Percentiles rank a stretch among this genome's conserved stretches.
These are phyloP conservation scores for Coniferiporia sulphurascens DNA, from an alignment of 1,284 basidiomycete species.

Conservation along the genomic window DNA sequence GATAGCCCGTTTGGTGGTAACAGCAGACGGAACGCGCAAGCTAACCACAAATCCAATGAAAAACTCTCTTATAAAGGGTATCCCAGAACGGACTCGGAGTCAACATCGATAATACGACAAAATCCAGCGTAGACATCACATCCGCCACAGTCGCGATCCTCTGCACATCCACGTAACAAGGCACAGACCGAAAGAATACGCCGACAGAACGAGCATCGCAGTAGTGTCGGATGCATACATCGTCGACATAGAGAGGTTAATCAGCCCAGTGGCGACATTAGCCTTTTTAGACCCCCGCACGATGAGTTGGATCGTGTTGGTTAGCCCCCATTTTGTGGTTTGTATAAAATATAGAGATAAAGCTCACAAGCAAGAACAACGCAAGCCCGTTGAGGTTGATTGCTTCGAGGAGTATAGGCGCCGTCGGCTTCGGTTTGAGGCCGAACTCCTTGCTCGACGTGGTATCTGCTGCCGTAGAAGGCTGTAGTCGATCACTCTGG, in stretches of 20 bases:
- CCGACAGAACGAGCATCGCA: constrained; percentile 61
- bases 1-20: too few relatives aligned
- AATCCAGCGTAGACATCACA: not conserved
- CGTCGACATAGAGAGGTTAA: constrained; percentile 79
- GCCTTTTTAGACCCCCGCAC: constrained; percentile 44
- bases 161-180: constrained; percentile 54
- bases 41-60: too few relatives aligned
- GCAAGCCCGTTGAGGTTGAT: constrained; percentile 79
- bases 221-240: constrained; percentile 66
- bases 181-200: constrained; percentile 61
- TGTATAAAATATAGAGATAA: not conserved
- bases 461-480: constrained; percentile 11
- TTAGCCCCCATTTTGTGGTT: not conserved
- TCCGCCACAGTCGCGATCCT: constrained; percentile 29
- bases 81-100: too few relatives aligned
- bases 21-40: too few relatives aligned
- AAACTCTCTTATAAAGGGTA: too few relatives aligned
- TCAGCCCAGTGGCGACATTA: constrained; percentile 81
- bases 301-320: not conserved
- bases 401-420: constrained; percentile 69
- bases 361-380: constrained; percentile 78
- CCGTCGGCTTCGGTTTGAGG: constrained; percentile 21
- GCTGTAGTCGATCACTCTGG: constrained; percentile 26
- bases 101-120: not conserved
- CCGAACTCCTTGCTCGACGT: constrained; percentile 16